Evolutionary conservation across 129 eudicot genomes (phyloP).

Genomic region (Silybum marianum): DNA sequence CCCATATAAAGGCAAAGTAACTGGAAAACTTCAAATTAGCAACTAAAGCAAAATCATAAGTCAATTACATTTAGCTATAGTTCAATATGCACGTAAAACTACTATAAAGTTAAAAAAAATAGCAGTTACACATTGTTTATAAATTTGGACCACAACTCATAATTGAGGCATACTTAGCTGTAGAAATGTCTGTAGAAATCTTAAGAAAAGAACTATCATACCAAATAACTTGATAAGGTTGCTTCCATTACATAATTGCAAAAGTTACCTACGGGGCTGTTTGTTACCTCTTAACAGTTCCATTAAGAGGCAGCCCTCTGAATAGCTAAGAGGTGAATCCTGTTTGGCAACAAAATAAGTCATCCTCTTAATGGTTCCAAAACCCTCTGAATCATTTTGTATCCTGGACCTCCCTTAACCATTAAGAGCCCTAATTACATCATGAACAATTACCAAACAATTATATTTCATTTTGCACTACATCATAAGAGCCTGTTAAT

Average conservation of each 20-base stretch:
- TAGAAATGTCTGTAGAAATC: background rate
- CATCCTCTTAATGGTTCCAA: too few species aligned
- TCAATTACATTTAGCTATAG: background rate
- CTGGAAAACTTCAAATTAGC: background rate
- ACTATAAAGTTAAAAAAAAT: background rate
- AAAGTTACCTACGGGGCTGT: background rate
- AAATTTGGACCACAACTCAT: background rate
- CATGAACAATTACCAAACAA: too few species aligned
- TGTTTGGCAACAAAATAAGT: too few species aligned
- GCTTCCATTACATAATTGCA: background rate
- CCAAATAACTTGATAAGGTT: background rate
- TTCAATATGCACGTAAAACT: background rate
- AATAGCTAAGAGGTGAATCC: too few species aligned
- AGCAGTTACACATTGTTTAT: background rate
- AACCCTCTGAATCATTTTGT: too few species aligned
- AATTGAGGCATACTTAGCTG: background rate
- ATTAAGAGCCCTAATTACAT: too few species aligned
- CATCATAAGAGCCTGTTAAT: too few species aligned
- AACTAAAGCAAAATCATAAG: slow-evolving; percentile 1
- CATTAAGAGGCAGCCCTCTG: too few species aligned
- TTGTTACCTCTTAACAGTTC: too few species aligned
- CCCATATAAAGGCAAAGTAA: background rate
- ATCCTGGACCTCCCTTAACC: too few species aligned
- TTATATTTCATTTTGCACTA: too few species aligned
- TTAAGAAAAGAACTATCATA: background rate